These are phyloP conservation scores for Stenocarpella maydis DNA, from an alignment of 2,329 filamentous ascomycete genomes.

Conservation along the genomic window DNA sequence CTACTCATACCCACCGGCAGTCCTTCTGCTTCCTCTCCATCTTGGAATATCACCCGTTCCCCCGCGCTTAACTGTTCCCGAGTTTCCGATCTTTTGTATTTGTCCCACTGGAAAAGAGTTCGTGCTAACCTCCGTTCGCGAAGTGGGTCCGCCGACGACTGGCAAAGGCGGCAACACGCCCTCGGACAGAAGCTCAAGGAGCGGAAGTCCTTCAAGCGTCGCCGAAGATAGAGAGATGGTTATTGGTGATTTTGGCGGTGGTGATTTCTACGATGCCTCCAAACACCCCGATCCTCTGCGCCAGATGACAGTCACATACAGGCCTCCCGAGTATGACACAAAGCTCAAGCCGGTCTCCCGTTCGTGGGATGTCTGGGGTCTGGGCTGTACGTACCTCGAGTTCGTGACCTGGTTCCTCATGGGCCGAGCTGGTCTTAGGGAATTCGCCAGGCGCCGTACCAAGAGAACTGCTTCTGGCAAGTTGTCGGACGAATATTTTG, in stretches of 20 bases:
- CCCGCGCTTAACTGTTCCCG: neutral
- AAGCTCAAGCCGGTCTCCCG: slow-evolving; percentile 36
- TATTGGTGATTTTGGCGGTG: slow-evolving; percentile 36
- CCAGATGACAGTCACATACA: slow-evolving; percentile 34
- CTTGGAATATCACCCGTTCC: too few species aligned
- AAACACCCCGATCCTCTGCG: slow-evolving; percentile 34
- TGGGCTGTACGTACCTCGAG: slow-evolving; percentile 40
- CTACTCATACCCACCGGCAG: neutral
- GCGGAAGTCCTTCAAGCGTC: slow-evolving; percentile 28
- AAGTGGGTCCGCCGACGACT: slow-evolving; percentile 32
- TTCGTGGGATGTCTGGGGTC: slow-evolving; percentile 40
- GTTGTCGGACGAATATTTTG: slow-evolving; percentile 36
- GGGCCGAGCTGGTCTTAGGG: slow-evolving; percentile 30
- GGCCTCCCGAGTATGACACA: slow-evolving; percentile 36
- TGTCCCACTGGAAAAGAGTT: neutral
- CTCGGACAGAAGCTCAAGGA: slow-evolving; percentile 24
- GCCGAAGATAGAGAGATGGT: slow-evolving; percentile 28
- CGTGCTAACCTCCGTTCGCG: neutral
- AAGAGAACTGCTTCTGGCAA: slow-evolving; percentile 33
- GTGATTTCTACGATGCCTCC: slow-evolving; percentile 35
- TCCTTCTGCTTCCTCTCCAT: neutral
- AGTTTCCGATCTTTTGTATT: neutral
- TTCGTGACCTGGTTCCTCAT: slow-evolving; percentile 39
- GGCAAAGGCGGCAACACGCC: slow-evolving; percentile 15
- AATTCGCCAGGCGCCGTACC: slow-evolving; percentile 35